Percentiles rank a stretch among this genome's conserved stretches.
Conservation (phyloP, 305 asterid genomes). For the Plantago coronopus region DNA sequence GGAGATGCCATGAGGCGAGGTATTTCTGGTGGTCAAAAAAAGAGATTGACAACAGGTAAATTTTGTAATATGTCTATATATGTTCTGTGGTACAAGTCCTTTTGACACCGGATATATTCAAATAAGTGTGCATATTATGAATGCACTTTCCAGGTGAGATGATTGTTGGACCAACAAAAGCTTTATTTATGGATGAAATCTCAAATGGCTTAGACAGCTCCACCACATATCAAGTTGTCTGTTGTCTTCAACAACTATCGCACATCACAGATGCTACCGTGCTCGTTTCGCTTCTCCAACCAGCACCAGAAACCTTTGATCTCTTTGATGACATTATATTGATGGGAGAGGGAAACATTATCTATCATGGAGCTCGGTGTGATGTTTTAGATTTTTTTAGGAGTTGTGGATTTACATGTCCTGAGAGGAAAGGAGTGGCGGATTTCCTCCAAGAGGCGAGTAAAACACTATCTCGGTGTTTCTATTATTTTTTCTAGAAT, state of each 20-base stretch:
- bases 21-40: slow-evolving; percentile 45
- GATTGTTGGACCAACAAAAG: slow-evolving; percentile 28
- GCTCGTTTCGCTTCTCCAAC: slow-evolving; percentile 31
- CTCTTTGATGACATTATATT: slow-evolving; percentile 30
- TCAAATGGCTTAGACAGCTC: slow-evolving; percentile 36
- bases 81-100: neutral
- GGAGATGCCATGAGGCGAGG: slow-evolving; percentile 40
- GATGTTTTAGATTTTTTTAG: slow-evolving; percentile 21
- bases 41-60: slow-evolving; percentile 38
- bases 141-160: slow-evolving; percentile 23
- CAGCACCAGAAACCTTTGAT: slow-evolving; percentile 27
- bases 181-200: slow-evolving; percentile 29
- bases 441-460: slow-evolving; percentile 64
- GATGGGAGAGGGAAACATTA: slow-evolving; percentile 27
- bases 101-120: neutral
- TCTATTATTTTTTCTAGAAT: neutral
- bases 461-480: neutral
- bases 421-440: slow-evolving; percentile 55
- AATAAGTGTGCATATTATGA: neutral
- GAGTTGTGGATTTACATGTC: slow-evolving; percentile 43
- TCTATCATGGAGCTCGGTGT: slow-evolving; percentile 27
- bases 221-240: slow-evolving; percentile 25
- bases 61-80: neutral
- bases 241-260: slow-evolving; percentile 25
- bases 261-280: slow-evolving; percentile 28